Conservation (phyloP, 495 filamentous ascomycete species). For the Annulohypoxylon bovei region DNA sequence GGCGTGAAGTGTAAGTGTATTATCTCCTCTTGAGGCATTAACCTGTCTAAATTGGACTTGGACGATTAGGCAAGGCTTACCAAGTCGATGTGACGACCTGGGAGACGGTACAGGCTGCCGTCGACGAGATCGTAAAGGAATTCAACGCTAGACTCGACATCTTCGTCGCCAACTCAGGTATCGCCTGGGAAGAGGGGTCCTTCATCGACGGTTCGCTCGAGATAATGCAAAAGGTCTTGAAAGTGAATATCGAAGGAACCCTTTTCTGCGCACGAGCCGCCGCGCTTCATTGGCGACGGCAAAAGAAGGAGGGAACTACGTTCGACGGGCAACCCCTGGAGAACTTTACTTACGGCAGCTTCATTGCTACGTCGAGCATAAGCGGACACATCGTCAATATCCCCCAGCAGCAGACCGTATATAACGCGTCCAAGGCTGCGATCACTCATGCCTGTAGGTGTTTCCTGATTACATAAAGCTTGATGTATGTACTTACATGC, state of each 20-base stretch:
- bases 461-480: neutral
- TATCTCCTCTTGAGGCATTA: neutral
- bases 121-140: slow-evolving; percentile 69
- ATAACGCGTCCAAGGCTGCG: slow-evolving; percentile 89
- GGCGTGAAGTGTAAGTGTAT: slow-evolving; percentile 76
- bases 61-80: slow-evolving; percentile 74
- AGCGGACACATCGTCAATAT: slow-evolving; percentile 88
- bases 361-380: slow-evolving; percentile 83
- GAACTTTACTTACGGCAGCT: slow-evolving; percentile 74
- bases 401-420: slow-evolving; percentile 84
- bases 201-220: slow-evolving; percentile 72
- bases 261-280: slow-evolving; percentile 85
- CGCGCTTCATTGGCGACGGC: slow-evolving; percentile 69
- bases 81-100: slow-evolving; percentile 72
- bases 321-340: slow-evolving; percentile 72
- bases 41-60: slow-evolving; percentile 11
- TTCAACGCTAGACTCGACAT: slow-evolving; percentile 81
- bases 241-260: slow-evolving; percentile 81
- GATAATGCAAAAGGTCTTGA: slow-evolving; percentile 74
- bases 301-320: slow-evolving; percentile 71
- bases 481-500: neutral
- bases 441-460: slow-evolving; percentile 82
- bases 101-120: slow-evolving; percentile 64
- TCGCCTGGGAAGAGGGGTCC: slow-evolving; percentile 75
- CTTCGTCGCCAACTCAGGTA: slow-evolving; percentile 83